phyloP scores from a whole-genome alignment of 768 basidiomycete species.

The Dioszegia crocea region DNA sequence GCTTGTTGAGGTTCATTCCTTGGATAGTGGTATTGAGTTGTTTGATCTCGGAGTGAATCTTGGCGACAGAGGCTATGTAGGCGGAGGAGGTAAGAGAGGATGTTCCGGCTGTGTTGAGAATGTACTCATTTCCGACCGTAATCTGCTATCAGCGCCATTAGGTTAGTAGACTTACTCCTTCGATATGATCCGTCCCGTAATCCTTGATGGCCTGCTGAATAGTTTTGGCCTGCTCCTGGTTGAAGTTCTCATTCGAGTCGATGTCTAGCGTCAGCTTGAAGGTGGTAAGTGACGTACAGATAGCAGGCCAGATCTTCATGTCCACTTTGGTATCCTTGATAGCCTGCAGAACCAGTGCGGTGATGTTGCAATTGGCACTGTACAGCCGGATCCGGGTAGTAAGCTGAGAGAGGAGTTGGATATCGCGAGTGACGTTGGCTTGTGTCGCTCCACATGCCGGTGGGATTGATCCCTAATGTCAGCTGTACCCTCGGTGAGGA shows the following conservation, averaged over 20 bases:
- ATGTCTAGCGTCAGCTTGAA: constrained; percentile 43
- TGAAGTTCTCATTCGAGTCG: constrained; percentile 64
- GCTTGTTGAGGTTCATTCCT: constrained; percentile 59
- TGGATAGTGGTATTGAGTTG: constrained; percentile 52
- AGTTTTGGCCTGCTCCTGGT: constrained; percentile 65
- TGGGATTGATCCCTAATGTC: constrained; percentile 17
- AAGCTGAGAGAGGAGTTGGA: constrained; percentile 69
- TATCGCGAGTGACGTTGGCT: constrained; percentile 45
- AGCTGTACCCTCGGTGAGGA: background rate
- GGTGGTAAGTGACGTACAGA: constrained; percentile 30
- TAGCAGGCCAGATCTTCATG: constrained; percentile 62
- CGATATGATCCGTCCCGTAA: constrained; percentile 71
- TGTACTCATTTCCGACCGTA: constrained; percentile 89
- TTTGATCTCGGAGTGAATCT: constrained; percentile 64
- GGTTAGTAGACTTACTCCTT: constrained; percentile 53
- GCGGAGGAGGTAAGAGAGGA: constrained; percentile 30
- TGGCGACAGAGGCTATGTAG: constrained; percentile 53
- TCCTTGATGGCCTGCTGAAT: constrained; percentile 66
- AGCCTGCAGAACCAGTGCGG: constrained; percentile 64
- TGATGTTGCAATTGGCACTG: constrained; percentile 59
- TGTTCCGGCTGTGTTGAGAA: constrained; percentile 58
- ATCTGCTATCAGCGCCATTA: constrained; percentile 48
- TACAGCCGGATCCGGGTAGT: constrained; percentile 64
- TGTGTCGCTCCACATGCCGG: constrained; percentile 42
- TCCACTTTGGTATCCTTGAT: constrained; percentile 85